Percentiles rank a stretch among this genome's conserved stretches.
phyloP scores from a whole-genome alignment of 2,329 filamentous ascomycete genomes.

The Fragosphaeria purpurea region DNA sequence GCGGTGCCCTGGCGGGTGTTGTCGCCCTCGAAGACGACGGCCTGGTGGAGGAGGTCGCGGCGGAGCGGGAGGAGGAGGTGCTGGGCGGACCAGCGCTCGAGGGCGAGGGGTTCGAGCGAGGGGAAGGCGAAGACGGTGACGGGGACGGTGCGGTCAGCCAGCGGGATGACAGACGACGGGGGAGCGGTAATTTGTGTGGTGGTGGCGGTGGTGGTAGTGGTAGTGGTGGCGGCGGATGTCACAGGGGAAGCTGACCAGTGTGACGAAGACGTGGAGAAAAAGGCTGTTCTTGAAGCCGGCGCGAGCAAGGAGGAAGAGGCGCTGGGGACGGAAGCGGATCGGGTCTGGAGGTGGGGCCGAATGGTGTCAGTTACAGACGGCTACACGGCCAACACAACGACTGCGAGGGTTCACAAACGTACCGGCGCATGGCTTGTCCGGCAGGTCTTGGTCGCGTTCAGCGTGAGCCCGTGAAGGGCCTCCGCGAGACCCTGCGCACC shows the following conservation, averaged over 20 bases:
- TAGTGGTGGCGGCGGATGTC: not conserved
- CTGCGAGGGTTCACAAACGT: no score
- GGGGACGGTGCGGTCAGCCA: conserved; percentile 59
- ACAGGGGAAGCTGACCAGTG: not conserved
- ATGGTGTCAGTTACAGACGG: no score
- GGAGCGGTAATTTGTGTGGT: no score
- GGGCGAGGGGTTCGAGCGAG: conserved; percentile 68
- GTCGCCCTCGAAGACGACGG: conserved; percentile 88
- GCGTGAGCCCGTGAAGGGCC: conserved; percentile 6
- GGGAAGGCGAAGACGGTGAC: conserved; percentile 89
- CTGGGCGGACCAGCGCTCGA: conserved; percentile 68
- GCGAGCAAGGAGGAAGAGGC: no score
- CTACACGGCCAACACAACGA: no score
- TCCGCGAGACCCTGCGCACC: conserved; percentile 9
- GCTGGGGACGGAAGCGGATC: no score
- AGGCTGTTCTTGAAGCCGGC: no score
- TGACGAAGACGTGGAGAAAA: no score
- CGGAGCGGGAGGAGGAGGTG: conserved; percentile 83
- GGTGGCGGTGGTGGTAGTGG: not conserved
- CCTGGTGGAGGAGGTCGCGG: conserved; percentile 84
- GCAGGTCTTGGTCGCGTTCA: not conserved
- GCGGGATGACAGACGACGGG: not conserved
- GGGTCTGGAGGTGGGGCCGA: no score
- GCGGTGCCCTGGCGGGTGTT: conserved; percentile 79
- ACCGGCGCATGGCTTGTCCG: no score